phyloP scores from a whole-genome alignment of 1,284 basidiomycete species.

The Rhodotorula sp. region DNA sequence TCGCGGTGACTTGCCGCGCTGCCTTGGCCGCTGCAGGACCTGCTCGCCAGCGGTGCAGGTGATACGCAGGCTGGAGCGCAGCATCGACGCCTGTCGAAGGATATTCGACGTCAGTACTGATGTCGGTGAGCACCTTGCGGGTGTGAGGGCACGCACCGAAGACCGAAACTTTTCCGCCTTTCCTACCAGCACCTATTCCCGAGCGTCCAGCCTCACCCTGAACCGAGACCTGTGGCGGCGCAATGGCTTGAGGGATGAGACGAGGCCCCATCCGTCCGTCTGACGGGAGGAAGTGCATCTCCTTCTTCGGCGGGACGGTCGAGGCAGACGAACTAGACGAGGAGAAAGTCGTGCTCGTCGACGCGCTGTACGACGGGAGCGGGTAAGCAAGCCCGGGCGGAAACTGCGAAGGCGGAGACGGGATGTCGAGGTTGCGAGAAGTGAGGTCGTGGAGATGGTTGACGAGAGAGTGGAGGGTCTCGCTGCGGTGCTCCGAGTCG shows the following conservation, averaged over 20 bases:
- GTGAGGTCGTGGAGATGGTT: background rate
- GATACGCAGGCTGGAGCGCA: background rate
- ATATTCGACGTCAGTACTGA: background rate
- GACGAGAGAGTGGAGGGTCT: background rate
- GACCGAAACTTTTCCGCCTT: background rate
- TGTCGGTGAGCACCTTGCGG: accelerated
- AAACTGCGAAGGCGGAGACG: background rate
- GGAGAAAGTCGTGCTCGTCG: background rate
- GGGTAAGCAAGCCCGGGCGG: background rate
- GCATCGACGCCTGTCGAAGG: constrained; percentile 1
- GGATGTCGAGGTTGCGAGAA: background rate
- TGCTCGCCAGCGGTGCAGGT: background rate
- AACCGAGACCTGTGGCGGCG: background rate
- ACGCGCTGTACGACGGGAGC: background rate
- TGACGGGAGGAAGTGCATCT: background rate
- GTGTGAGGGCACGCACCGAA: background rate
- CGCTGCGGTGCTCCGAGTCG: background rate
- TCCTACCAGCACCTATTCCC: too few species aligned
- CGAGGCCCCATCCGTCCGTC: constrained; percentile 1
- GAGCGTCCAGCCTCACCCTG: background rate
- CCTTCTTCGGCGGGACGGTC: background rate
- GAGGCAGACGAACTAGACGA: background rate
- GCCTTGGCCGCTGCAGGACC: background rate
- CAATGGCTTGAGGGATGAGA: background rate
- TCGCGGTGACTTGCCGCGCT: background rate